A percentile compares a stretch with the other conserved stretches of the same genome.
These are phyloP conservation scores for Scheffersomyces coipomensis DNA, from an alignment of 805 yeast genomes.

Conservation along the genomic window DNA sequence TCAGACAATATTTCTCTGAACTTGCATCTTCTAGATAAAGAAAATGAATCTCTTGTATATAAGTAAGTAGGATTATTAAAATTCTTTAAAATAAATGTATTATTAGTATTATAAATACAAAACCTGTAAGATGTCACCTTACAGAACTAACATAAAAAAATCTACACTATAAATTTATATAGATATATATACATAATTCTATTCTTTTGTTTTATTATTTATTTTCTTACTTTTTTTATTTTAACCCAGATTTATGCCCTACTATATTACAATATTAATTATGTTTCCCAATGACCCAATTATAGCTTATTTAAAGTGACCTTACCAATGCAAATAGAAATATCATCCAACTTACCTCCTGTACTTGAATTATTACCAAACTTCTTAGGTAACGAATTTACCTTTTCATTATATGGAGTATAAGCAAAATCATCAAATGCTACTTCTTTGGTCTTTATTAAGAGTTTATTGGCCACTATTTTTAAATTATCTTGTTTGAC, in stretches of 20 bases:
- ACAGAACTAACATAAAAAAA: background rate
- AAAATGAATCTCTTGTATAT: too few relatives aligned
- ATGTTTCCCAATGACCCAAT: too few relatives aligned
- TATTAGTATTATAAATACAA: slow-evolving; percentile 2
- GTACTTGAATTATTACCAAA: slow-evolving; percentile 32
- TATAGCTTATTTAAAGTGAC: slow-evolving; percentile 21
- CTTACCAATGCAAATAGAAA: slow-evolving; percentile 49
- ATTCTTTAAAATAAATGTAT: background rate
- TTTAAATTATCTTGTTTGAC: slow-evolving; percentile 27
- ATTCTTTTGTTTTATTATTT: too few relatives aligned
- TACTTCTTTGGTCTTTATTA: slow-evolving; percentile 44
- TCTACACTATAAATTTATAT: too few relatives aligned
- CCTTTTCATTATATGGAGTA: slow-evolving; percentile 53
- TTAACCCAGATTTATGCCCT: too few relatives aligned
- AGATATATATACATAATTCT: too few relatives aligned
- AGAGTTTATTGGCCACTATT: slow-evolving; percentile 37
- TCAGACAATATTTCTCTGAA: slow-evolving; percentile 90
- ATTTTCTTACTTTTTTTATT: background rate
- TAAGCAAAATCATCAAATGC: slow-evolving; percentile 54
- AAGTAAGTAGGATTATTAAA: background rate
- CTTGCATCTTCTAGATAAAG: slow-evolving; percentile 16
- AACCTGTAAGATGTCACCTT: background rate
- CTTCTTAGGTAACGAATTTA: slow-evolving; percentile 38
- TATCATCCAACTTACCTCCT: slow-evolving; percentile 58
- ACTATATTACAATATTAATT: background rate